Conservation (phyloP, 2,329 filamentous ascomycete genomes). For the Botrytis byssoidea region DNA sequence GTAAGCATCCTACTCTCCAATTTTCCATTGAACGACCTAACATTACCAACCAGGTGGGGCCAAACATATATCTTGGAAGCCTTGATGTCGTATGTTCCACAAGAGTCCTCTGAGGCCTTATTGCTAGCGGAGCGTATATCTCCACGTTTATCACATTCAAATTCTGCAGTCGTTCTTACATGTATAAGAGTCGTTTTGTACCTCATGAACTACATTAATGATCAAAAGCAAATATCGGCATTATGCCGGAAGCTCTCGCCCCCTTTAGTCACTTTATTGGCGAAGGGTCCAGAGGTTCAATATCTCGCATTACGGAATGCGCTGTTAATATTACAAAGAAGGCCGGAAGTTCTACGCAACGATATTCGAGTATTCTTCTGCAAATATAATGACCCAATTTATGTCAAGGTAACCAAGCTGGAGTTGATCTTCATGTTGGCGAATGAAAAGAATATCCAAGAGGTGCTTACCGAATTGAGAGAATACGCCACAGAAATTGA, state of each 20-base stretch:
- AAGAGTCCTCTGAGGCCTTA: slow-evolving; percentile 83
- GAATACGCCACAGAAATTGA: slow-evolving; percentile 99
- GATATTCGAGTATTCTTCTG: slow-evolving; percentile 99
- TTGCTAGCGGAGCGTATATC: slow-evolving; percentile 90
- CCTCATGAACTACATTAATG: slow-evolving; percentile 96
- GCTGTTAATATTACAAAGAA: slow-evolving; percentile 84
- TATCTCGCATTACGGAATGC: slow-evolving; percentile 94
- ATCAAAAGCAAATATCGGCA: slow-evolving; percentile 81
- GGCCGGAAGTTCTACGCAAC: slow-evolving; percentile 90
- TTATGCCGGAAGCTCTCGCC: slow-evolving; percentile 92
- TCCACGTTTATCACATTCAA: slow-evolving; percentile 93
- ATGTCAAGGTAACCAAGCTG: slow-evolving; percentile 98
- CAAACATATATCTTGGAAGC: slow-evolving; percentile 98
- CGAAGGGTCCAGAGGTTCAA: slow-evolving; percentile 97
- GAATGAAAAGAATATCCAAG: slow-evolving; percentile 90
- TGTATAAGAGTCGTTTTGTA: slow-evolving; percentile 96
- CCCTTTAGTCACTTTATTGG: slow-evolving; percentile 88
- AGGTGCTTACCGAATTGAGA: slow-evolving; percentile 88
- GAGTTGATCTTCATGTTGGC: slow-evolving; percentile 99
- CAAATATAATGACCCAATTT: slow-evolving; percentile 99
- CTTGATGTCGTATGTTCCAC: slow-evolving; percentile 95
- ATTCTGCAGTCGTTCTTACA: slow-evolving; percentile 92
- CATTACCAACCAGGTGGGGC: slow-evolving; percentile 74
- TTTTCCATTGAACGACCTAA: neutral
- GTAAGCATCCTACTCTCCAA: slow-evolving; percentile 51